phyloP scores from a whole-genome alignment of 257 asterid species.

The Ballota nigra region DNA sequence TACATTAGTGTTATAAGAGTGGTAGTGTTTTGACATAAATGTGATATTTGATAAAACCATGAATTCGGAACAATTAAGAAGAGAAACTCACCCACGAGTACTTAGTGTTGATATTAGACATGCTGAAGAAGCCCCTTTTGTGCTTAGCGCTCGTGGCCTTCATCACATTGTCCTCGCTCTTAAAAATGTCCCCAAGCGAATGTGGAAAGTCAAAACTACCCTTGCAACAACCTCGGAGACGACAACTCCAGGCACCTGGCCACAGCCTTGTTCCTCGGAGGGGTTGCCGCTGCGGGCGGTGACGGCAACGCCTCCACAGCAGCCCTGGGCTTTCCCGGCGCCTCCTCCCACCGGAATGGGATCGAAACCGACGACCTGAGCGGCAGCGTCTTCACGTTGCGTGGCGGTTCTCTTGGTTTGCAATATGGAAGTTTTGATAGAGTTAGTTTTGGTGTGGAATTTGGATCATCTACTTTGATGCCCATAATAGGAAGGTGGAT shows the following conservation, averaged over 20 bases:
- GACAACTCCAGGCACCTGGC: conserved; percentile 57
- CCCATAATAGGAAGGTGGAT: too few relatives aligned
- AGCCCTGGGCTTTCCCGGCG: conserved; percentile 71
- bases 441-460: conserved; percentile 55
- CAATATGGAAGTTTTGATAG: conserved; percentile 47
- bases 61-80: too few relatives aligned
- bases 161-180: conserved; percentile 33
- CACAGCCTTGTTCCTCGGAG: conserved; percentile 1
- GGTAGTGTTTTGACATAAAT: too few relatives aligned
- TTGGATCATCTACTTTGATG: conserved; percentile 19
- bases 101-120: conserved; percentile 42
- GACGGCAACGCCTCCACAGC: not conserved
- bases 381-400: conserved; percentile 56
- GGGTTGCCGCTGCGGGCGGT: too few relatives aligned
- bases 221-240: conserved; percentile 49
- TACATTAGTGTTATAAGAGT: too few relatives aligned
- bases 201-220: conserved; percentile 32
- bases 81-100: conserved; percentile 40
- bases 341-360: conserved; percentile 88
- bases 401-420: conserved; percentile 36
- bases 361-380: conserved; percentile 44
- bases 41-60: too few relatives aligned
- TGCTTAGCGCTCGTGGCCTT: conserved; percentile 28
- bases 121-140: conserved; percentile 49
- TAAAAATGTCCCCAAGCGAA: conserved; percentile 24